Conservation (phyloP, 1,284 basidiomycete species). For the Boletus sp. region DNA sequence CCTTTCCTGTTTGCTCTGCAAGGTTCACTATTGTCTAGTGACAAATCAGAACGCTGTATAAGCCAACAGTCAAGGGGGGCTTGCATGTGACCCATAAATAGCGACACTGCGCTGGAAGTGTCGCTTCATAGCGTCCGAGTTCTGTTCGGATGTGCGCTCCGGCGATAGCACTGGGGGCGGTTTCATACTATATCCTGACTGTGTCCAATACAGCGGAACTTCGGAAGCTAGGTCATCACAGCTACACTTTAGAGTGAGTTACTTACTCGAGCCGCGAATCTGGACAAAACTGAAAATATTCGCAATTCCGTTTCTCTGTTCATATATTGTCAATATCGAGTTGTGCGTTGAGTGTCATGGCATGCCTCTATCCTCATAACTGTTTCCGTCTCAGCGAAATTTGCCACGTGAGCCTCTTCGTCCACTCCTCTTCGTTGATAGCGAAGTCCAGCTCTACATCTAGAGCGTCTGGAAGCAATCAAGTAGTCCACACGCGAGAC, state of each 20-base stretch:
- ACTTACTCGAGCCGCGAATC: constrained; percentile 81
- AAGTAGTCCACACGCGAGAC: constrained; percentile 56
- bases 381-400: constrained; percentile 93
- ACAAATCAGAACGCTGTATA: constrained; percentile 10
- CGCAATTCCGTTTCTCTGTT: constrained; percentile 60
- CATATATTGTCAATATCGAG: constrained; percentile 1
- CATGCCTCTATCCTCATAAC: constrained; percentile 75
- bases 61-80: constrained; percentile 19
- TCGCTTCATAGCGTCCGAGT: constrained; percentile 63
- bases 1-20: constrained; percentile 88
- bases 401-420: constrained; percentile 77
- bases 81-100: constrained; percentile 75
- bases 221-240: constrained; percentile 9
- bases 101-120: constrained; percentile 72
- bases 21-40: constrained; percentile 79
- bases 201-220: constrained; percentile 90
- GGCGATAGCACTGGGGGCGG: constrained; percentile 77
- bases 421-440: constrained; percentile 96
- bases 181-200: constrained; percentile 81
- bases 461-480: constrained; percentile 82
- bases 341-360: background rate
- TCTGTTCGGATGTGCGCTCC: constrained; percentile 73
- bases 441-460: constrained; percentile 88
- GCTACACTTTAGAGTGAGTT: constrained; percentile 5
- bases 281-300: constrained; percentile 89